Evolutionary conservation across 2,329 filamentous ascomycete species (phyloP).

Genomic region (Coniochaeta hoffmannii): DNA sequence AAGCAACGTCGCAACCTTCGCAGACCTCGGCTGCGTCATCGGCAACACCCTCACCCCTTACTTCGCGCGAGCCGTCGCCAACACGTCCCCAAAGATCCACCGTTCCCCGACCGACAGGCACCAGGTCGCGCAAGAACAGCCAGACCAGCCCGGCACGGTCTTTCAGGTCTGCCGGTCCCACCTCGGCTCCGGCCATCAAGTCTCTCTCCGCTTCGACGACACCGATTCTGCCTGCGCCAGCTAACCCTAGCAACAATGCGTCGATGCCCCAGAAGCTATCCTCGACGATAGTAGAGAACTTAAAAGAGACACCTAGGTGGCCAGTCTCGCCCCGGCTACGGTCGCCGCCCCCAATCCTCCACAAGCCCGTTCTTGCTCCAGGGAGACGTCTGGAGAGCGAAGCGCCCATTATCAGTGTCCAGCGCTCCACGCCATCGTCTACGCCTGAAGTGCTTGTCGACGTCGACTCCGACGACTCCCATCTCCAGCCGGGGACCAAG

Average conservation of each 20-base stretch:
- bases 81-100: conserved; percentile 26
- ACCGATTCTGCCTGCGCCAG: conserved; percentile 50
- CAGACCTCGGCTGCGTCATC: conserved; percentile 20
- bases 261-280: conserved; percentile 58
- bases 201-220: conserved; percentile 61
- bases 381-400: conserved; percentile 43
- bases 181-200: conserved; percentile 56
- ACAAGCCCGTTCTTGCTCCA: conserved; percentile 35
- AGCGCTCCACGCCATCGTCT: conserved; percentile 40
- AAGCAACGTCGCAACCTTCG: conserved; percentile 9
- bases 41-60: conserved; percentile 21
- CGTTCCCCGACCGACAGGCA: conserved; percentile 22
- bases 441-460: conserved; percentile 33
- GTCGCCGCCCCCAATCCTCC: conserved; percentile 61
- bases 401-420: conserved; percentile 43
- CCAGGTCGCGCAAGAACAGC: conserved; percentile 59
- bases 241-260: conserved; percentile 55
- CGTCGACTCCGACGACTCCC: conserved; percentile 44
- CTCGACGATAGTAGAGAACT: conserved; percentile 32
- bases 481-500: conserved; percentile 44
- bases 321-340: conserved; percentile 69
- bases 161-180: conserved; percentile 43
- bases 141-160: conserved; percentile 51
- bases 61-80: conserved; percentile 40
- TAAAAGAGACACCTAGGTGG: conserved; percentile 60